A percentile compares a stretch with the other conserved stretches of the same genome.
Conservation (phyloP, 177 flowering plant species). For the Vitis hybrid region DNA sequence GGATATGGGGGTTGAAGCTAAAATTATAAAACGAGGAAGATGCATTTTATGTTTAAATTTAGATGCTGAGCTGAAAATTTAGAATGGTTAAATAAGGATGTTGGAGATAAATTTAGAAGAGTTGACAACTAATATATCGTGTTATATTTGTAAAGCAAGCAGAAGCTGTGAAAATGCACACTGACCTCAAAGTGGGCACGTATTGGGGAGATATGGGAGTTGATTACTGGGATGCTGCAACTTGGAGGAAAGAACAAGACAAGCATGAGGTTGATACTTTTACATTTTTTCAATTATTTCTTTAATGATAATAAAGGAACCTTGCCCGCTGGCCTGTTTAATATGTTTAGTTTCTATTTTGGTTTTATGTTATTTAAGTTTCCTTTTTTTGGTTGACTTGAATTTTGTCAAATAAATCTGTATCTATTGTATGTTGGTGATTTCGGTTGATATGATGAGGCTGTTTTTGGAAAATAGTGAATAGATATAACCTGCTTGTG, state of each 20-base stretch:
- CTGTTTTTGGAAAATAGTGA: too few relatives aligned
- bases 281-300: background rate
- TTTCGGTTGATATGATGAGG: too few relatives aligned
- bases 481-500: too few relatives aligned
- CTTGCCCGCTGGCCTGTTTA: too few relatives aligned
- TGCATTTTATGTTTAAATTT: background rate
- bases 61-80: background rate
- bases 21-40: background rate
- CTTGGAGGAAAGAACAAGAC: slow-evolving; percentile 57
- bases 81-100: background rate
- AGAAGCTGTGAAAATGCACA: slow-evolving; percentile 52
- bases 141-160: slow-evolving; percentile 54
- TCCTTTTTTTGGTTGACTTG: too few relatives aligned
- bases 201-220: slow-evolving; percentile 90
- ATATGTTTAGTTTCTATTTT: background rate
- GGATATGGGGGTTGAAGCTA: background rate
- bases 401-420: too few relatives aligned
- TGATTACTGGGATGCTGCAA: slow-evolving; percentile 69
- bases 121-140: too few relatives aligned
- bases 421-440: too few relatives aligned
- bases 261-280: slow-evolving; percentile 57
- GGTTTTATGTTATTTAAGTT: background rate
- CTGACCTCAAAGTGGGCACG: slow-evolving; percentile 75
- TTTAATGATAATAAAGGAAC: background rate
- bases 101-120: background rate